A percentile compares a stretch with the other conserved stretches of the same genome.
phyloP scores from a whole-genome alignment of 305 asterid species.

The Plantago rigida region DNA sequence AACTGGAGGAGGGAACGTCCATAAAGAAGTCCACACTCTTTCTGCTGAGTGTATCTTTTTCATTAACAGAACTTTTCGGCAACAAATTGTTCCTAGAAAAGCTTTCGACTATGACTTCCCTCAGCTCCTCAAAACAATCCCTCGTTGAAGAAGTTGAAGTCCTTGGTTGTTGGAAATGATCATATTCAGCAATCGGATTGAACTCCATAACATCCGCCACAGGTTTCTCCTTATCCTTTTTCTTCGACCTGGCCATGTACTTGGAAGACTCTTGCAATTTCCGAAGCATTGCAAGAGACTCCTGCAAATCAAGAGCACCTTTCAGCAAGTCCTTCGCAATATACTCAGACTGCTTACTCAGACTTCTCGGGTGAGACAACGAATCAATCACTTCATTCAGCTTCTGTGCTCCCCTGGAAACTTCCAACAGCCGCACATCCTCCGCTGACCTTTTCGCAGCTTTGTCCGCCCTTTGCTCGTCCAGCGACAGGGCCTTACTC shows the following conservation, averaged over 20 bases:
- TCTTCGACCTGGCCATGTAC: slow-evolving; percentile 32
- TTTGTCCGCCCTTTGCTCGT: slow-evolving; percentile 23
- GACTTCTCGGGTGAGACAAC: slow-evolving; percentile 29
- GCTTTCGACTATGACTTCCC: slow-evolving; percentile 56
- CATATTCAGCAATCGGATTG: slow-evolving; percentile 26
- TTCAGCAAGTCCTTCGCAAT: slow-evolving; percentile 47
- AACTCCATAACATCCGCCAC: slow-evolving; percentile 28
- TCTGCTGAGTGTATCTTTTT: slow-evolving; percentile 20
- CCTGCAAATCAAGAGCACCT: slow-evolving; percentile 67
- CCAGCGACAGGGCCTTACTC: slow-evolving; percentile 21
- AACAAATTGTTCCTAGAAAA: slow-evolving; percentile 56
- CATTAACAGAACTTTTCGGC: slow-evolving; percentile 29
- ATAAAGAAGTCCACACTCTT: slow-evolving; percentile 28
- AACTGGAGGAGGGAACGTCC: slow-evolving; percentile 40
- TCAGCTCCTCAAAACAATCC: slow-evolving; percentile 69
- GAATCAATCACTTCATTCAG: slow-evolving; percentile 34
- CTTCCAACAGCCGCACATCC: slow-evolving; percentile 41
- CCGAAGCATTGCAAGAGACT: slow-evolving; percentile 48
- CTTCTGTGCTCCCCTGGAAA: slow-evolving; percentile 42
- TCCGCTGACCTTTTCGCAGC: slow-evolving; percentile 25
- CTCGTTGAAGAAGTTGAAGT: slow-evolving; percentile 38
- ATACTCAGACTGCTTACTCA: slow-evolving; percentile 31
- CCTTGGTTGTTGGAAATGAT: slow-evolving; percentile 32
- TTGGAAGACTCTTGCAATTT: slow-evolving; percentile 56
- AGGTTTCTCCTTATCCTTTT: slow-evolving; percentile 32